Evolutionary conservation across 2,329 filamentous ascomycete genomes (phyloP), one percentile per base, ranked within the genome.

Genomic region (Rhytidhysteron rufulum): DNA sequence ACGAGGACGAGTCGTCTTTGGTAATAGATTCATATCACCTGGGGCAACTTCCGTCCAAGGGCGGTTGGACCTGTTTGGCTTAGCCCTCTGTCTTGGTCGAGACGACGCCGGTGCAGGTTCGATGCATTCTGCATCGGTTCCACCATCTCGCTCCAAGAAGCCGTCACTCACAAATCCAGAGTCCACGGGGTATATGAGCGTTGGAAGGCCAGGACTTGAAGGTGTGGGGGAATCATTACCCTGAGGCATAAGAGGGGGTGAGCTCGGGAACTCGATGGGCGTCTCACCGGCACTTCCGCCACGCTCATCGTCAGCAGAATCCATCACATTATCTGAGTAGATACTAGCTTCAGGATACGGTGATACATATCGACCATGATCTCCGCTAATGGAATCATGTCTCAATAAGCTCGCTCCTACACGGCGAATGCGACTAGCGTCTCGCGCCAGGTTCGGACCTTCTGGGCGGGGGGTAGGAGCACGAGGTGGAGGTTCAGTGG

Each of bases 101-200:
- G 47, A 31, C 18, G 44, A 39, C 15, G 37, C 33, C n/a, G 53
- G 45, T n/a, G 51, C 31, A 31, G 55, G 54, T 31, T 49, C 52
- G 9, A 49, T 48, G 43, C 47, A 55, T 19, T 43, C 34, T 36
- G 45, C 53, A 18, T 70, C 68, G 32, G 80, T 75, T 18, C 86
- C 80, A 27, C 83, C 54, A 5, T 59, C 83, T 43, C 82, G 72
- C 19, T 85, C 81, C n/a, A 85, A 78, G 13, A 85, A 62, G 5
- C 81, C 78, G n/a, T 85, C 85, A 58, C 86, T 93, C 78, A 90
- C 86, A 56, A 94, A 94, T 2, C 86, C 87, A 11, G 87, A 90
- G 58, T 95, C 88, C 15, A 70, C 70, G 19, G 54, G 68, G 53
- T 58, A 67, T 56, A 74, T 73, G 48, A 83, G 73, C 4, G 76